Base-by-base conservation (phyloP, 257 asterid genomes). In the Echites panduratus region DNA sequence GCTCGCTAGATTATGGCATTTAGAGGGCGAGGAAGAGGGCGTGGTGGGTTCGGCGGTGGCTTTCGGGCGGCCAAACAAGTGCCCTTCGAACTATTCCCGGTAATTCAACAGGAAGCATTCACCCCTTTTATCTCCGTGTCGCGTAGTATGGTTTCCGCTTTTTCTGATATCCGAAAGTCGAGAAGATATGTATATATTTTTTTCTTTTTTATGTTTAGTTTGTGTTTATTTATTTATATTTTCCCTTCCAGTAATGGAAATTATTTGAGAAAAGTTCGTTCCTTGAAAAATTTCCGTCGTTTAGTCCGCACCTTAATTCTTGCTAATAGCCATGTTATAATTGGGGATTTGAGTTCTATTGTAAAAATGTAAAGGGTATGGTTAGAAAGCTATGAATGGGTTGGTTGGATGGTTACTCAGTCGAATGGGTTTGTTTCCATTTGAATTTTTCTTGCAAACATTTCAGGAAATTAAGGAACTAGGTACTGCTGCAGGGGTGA, bases 61-160 rank as follows among this genome's bases (percentile, higher is more conserved):
- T 76, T 62, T 38, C 77, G 78, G 7, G 10, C 27, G 6, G 87
- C 85, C 16, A 81, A 71, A 79, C 80, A 83, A 73, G 75, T 35
- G 0, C 74, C 86, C 1, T 86, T 79, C 61, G 86, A 81, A 50
- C 78, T 79, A 43, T 89, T 83, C 80, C 94, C 93, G 26, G 88
- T 82, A 73, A 82, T 11, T 71, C 29, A 58, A 38, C 29, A 14
- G 4, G 45, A 66, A 71, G 3, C 35, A 49, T 4, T 49, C 66
- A 2, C 6, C 48, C 44, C 3, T 41, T 16, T 26, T 35, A 26
- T 27, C 48, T 35, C 27, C 11, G 7, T 47, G 44, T 32, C 38
- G 1, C 38, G 1, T 32, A 32, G 3, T 32, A 29, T n/a, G 1
- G 16, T 19, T 71, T 58, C 49, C 16, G 2, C 54, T 7, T 14